phyloP scores from a whole-genome alignment of 805 yeast species.

The Pichia scutulata region DNA sequence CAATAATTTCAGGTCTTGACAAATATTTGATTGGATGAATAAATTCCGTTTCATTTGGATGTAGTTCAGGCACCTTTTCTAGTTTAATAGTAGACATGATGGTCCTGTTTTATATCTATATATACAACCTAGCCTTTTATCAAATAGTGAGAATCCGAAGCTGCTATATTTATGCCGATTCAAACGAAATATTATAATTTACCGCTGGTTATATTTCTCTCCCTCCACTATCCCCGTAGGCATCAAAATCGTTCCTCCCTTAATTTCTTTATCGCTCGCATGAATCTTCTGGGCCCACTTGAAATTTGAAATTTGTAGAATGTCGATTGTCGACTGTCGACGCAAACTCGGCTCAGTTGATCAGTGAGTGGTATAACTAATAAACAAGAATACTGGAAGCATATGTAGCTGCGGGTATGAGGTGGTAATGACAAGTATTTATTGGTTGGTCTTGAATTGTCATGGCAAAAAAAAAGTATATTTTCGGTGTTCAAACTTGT shows the following conservation, averaged over 20 bases:
- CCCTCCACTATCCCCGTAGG: background rate
- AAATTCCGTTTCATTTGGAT: constrained; percentile 39
- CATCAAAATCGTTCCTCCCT: background rate
- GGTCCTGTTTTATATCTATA: background rate
- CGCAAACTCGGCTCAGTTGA: background rate
- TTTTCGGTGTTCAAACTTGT: no score
- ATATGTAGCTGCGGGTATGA: no score
- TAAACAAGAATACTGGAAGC: no score
- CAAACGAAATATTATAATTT: background rate
- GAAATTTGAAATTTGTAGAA: background rate
- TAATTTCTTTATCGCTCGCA: background rate
- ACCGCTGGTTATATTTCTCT: background rate
- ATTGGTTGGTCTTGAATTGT: no score
- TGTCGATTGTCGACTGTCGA: background rate
- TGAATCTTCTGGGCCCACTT: background rate
- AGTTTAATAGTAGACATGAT: background rate
- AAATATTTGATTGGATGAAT: constrained; percentile 42
- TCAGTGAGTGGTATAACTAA: no score
- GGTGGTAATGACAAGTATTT: no score
- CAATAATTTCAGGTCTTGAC: constrained; percentile 32
- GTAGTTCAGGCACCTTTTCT: constrained; percentile 36
- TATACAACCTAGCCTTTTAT: background rate
- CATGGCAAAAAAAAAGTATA: no score
- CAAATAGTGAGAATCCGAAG: background rate
- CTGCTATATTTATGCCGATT: background rate